phyloP scores from a whole-genome alignment of 2,329 filamentous ascomycete genomes.

The Ciborinia camelliae region DNA sequence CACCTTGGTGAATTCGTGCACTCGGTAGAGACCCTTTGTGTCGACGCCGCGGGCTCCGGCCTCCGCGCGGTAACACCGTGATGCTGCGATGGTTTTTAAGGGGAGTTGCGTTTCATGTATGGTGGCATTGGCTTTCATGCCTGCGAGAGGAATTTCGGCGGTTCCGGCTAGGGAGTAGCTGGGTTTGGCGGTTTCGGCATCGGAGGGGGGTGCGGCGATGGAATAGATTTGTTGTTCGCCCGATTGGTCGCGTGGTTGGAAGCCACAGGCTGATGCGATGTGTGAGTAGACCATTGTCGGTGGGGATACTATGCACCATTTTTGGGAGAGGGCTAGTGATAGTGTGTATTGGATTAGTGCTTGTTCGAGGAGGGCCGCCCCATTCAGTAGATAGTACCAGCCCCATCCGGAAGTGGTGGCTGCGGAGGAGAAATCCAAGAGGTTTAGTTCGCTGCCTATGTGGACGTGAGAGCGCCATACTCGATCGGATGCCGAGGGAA shows the following conservation, averaged over 20 bases:
- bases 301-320: slow-evolving; percentile 78
- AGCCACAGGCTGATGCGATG: slow-evolving; percentile 87
- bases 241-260: slow-evolving; percentile 85
- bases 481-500: slow-evolving; percentile 37
- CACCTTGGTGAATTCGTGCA: slow-evolving; percentile 98
- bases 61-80: slow-evolving; percentile 93
- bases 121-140: slow-evolving; percentile 74
- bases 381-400: slow-evolving; percentile 94
- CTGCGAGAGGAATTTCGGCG: slow-evolving; percentile 90
- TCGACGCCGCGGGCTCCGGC: slow-evolving; percentile 85
- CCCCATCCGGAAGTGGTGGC: slow-evolving; percentile 89
- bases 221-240: slow-evolving; percentile 91
- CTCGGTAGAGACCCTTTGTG: slow-evolving; percentile 91
- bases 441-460: slow-evolving; percentile 78
- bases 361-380: slow-evolving; percentile 90
- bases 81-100: slow-evolving; percentile 75
- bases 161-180: slow-evolving; percentile 79
- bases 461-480: slow-evolving; percentile 74
- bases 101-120: slow-evolving; percentile 67
- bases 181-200: slow-evolving; percentile 58
- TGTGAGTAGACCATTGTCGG: slow-evolving; percentile 90
- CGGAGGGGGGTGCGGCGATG: slow-evolving; percentile 63
- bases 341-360: slow-evolving; percentile 86
- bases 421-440: slow-evolving; percentile 86
- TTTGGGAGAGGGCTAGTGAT: slow-evolving; percentile 63